phyloP scores from a whole-genome alignment of 2,329 filamentous ascomycete genomes.

The Coccinonectria pachysandricola region DNA sequence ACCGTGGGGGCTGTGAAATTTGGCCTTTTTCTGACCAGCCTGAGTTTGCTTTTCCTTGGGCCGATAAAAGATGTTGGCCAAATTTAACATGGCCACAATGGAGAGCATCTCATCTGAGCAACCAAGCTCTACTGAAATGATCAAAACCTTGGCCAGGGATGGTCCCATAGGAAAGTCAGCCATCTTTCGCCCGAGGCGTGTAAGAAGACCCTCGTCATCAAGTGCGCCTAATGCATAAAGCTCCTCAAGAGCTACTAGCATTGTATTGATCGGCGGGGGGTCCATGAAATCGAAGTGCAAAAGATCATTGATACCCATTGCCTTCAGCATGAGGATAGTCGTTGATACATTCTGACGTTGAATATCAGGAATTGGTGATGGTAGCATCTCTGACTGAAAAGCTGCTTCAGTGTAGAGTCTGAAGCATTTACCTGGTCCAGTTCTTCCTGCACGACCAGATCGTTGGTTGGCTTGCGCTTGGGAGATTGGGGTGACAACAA shows the following conservation, averaged over 20 bases:
- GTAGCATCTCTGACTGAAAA: constrained; percentile 93
- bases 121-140: constrained; percentile 73
- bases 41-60: constrained; percentile 96
- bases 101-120: constrained; percentile 92
- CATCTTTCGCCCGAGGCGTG: constrained; percentile 89
- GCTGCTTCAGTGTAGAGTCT: constrained; percentile 87
- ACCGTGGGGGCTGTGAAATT: constrained; percentile 90
- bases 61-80: constrained; percentile 81
- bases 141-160: constrained; percentile 78
- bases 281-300: constrained; percentile 99
- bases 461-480: constrained; percentile 93
- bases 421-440: constrained; percentile 91
- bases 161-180: constrained; percentile 98
- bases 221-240: constrained; percentile 84
- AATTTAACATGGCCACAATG: constrained; percentile 89
- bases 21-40: constrained; percentile 94
- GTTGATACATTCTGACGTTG: constrained; percentile 86
- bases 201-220: constrained; percentile 90
- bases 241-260: constrained; percentile 92
- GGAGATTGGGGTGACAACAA: constrained; percentile 94
- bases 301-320: constrained; percentile 97
- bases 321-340: constrained; percentile 95
- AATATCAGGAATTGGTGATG: constrained; percentile 92
- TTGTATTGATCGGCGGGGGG: constrained; percentile 91
- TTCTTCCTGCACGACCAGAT: constrained; percentile 84